phyloP scores from a whole-genome alignment of 2,329 filamentous ascomycete species.

The Ceratocystiopsis sp. region DNA sequence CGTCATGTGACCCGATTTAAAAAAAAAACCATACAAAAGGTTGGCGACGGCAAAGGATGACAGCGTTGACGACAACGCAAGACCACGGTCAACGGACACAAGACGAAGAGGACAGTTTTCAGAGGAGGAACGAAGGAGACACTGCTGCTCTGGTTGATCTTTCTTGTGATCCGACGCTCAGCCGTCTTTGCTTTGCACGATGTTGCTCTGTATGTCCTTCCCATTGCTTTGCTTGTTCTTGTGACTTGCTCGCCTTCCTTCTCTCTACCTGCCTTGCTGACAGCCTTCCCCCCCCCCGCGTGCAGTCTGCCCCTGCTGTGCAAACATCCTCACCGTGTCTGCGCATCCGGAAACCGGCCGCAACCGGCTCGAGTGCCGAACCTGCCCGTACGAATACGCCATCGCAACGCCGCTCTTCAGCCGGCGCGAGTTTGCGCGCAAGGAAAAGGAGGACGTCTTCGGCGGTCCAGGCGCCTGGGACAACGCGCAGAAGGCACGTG shows the following conservation, averaged over 20 bases:
- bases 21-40: too few relatives aligned
- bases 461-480: slow-evolving; percentile 80
- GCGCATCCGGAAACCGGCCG: slow-evolving; percentile 30
- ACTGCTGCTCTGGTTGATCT: too few relatives aligned
- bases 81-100: too few relatives aligned
- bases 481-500: slow-evolving; percentile 70
- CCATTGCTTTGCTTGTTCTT: neutral
- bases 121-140: too few relatives aligned
- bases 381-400: slow-evolving; percentile 81
- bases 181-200: neutral
- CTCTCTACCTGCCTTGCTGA: slow-evolving; percentile 21
- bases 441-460: slow-evolving; percentile 78
- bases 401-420: slow-evolving; percentile 64
- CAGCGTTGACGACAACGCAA: too few relatives aligned
- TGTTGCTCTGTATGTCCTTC: slow-evolving; percentile 5
- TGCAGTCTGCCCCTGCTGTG: slow-evolving; percentile 65
- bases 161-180: neutral
- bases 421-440: slow-evolving; percentile 71
- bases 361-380: slow-evolving; percentile 89
- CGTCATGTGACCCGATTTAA: too few relatives aligned
- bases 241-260: slow-evolving; percentile 18
- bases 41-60: too few relatives aligned
- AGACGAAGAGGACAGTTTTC: too few relatives aligned
- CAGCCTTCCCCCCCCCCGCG: slow-evolving; percentile 3
- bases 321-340: slow-evolving; percentile 67